Evolutionary conservation across 2,329 filamentous ascomycete genomes (phyloP).

Genomic region (Stemphylium lycopersici): DNA sequence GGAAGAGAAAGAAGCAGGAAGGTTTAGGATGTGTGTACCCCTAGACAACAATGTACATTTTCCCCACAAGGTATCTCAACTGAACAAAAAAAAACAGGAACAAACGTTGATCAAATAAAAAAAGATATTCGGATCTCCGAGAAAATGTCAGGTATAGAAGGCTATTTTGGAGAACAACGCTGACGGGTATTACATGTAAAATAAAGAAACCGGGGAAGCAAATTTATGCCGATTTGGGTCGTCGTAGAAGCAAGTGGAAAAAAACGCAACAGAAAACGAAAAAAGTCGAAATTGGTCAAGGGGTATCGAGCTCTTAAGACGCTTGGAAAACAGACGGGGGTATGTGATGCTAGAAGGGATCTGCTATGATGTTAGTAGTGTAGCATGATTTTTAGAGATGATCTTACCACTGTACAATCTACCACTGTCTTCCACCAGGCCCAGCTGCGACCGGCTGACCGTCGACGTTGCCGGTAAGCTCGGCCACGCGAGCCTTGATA

Average conservation of each 20-base stretch:
- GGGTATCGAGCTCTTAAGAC: conserved; percentile 42
- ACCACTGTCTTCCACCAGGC: conserved; percentile 20
- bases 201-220: neutral
- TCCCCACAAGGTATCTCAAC: conserved; percentile 17
- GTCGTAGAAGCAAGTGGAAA: conserved; percentile 1
- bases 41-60: conserved; percentile 16
- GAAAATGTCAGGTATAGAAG: conserved; percentile 6
- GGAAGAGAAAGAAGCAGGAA: no score
- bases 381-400: neutral
- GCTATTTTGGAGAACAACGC: neutral
- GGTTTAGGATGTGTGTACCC: conserved; percentile 2
- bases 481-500: conserved; percentile 96
- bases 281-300: conserved; percentile 25
- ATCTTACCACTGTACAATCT: conserved; percentile 26
- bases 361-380: conserved; percentile 7
- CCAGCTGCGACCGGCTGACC: conserved; percentile 24
- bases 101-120: conserved; percentile 8
- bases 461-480: conserved; percentile 71
- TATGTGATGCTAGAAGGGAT: conserved; percentile 16
- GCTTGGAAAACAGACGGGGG: conserved; percentile 26
- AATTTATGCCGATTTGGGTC: conserved; percentile 5
- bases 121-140: conserved; percentile 6
- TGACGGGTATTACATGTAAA: conserved; percentile 35
- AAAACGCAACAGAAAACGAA: conserved; percentile 17
- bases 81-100: neutral